Evolutionary conservation across 371 early-diverging fungal species (phyloP), one percentile per base, ranked within the genome.

Genomic region (Rhizopus microsporus): DNA sequence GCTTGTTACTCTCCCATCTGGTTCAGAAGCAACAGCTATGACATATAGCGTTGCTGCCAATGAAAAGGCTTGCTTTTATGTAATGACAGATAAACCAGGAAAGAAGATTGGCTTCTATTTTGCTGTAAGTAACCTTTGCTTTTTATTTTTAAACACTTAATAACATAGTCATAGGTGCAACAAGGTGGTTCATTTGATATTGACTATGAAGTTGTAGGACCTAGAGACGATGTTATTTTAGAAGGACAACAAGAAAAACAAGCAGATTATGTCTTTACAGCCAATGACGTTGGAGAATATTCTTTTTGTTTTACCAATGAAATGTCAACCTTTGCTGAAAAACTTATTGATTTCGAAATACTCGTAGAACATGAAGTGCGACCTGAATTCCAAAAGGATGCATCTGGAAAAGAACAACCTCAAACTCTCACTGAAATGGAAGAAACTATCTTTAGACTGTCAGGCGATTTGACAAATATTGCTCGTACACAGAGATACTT

Each of bases 91-190:
- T 59, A 63, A 80, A 45, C 83, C 88, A 5, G 86, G 83, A 56
- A 86, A 90, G 72, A 97, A 98, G 77, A 71, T 96, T 46, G 89
- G 92, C 23, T 94, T 98, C 68, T 98, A 96, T 80, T 96, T 95
- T 86, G 93, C 97, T 33, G 98, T 95, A 87, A 73, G 89, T 23
- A 23, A 23, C 23, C 23, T 23, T 23, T 23, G 23, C 23, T 23
- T 23, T 23, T 23, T 23, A 23, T 23, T 23, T 23, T 23, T 23
- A 23, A 23, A 23, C 23, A 23, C 23, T 23, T 23, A 23, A 23
- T 23, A 23, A 23, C 23, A 23, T 23, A 23, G 23, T 23, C 23
- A 46, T 69, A 60, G 62, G 62, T 62, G 37, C 66, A 59, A 57
- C 80, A 86, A 54, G 96, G 96, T 40, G 96, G 96, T 56, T 74